A percentile compares a stretch with the other conserved stretches of the same genome.
These are phyloP conservation scores for Pisolithus sp. DNA, from an alignment of 768 basidiomycete species.

Conservation along the genomic window DNA sequence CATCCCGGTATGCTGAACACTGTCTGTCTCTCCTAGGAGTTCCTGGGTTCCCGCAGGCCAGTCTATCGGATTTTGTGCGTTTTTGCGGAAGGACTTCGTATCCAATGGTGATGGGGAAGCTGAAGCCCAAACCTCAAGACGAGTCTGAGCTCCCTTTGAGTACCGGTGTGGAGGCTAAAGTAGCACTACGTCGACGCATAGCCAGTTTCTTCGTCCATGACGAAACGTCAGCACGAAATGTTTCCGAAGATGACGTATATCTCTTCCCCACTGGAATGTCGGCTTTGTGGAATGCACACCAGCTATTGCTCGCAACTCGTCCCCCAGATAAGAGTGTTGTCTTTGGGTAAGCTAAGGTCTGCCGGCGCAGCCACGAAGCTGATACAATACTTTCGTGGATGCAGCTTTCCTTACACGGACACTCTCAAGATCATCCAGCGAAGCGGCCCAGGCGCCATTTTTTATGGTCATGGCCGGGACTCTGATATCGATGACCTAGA, in stretches of 20 bases:
- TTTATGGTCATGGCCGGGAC: conserved; percentile 77
- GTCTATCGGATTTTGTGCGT: conserved; percentile 4
- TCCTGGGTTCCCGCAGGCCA: conserved; percentile 2
- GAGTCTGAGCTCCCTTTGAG: conserved; percentile 80
- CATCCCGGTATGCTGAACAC: conserved; percentile 78
- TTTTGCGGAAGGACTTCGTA: conserved; percentile 4
- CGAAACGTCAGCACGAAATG: conserved; percentile 50
- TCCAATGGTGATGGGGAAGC: conserved; percentile 57
- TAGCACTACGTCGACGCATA: conserved; percentile 79
- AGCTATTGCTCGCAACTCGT: conserved; percentile 48
- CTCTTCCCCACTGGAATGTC: conserved; percentile 86
- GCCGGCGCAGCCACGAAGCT: too few species aligned
- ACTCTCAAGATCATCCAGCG: conserved; percentile 91
- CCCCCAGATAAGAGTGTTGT: conserved; percentile 78
- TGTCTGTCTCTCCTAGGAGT: conserved; percentile 62
- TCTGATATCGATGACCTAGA: conserved; percentile 74
- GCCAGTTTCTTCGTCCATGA: conserved; percentile 78
- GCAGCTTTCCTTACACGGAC: conserved; percentile 90
- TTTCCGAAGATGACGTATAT: conserved; percentile 84
- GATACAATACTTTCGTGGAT: background rate
- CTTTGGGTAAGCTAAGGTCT: conserved; percentile 67
- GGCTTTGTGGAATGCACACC: conserved; percentile 90
- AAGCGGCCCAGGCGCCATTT: conserved; percentile 92
- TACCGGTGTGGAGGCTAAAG: conserved; percentile 74
- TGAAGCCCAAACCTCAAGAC: conserved; percentile 79